Percentiles rank a stretch among this genome's conserved stretches.
Evolutionary conservation across 306 rosid genomes (phyloP).

Genomic region (barrel medic (Medicago truncatula)): MtrunA17r5.0-ANR NC_053047.1:14892001-14892500

Average conservation of each 20-base stretch:
- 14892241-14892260: not conserved
- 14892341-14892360: not conserved
- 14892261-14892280: not conserved
- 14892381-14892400: not conserved
- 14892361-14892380: not conserved
- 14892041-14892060: not conserved
- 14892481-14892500: not conserved
- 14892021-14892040: not conserved
- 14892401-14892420: not conserved
- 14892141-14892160: not conserved
- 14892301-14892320: not conserved
- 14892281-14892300: not conserved
- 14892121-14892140: not conserved
- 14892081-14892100: conserved; percentile 10
- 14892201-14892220: not conserved
- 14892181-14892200: not conserved
- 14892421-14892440: not conserved
- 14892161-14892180: not conserved
- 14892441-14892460: not conserved
- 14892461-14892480: not conserved
- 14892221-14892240: not conserved
- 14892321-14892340: not conserved
- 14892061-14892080: not conserved
- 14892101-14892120: not conserved
- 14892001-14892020: not conserved